phyloP scores from a whole-genome alignment of 305 asterid species.

The Petunia hybrid region DNA sequence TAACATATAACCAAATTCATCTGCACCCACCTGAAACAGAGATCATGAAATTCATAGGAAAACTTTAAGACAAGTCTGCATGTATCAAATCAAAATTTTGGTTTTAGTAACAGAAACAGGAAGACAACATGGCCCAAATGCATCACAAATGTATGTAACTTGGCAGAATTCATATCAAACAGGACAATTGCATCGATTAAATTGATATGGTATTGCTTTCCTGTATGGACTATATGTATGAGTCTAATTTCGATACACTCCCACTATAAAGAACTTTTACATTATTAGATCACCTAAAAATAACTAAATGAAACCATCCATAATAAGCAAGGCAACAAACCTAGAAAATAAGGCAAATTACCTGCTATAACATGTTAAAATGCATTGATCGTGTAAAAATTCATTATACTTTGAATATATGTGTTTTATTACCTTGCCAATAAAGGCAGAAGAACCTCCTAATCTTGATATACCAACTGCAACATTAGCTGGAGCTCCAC shows the following conservation, averaged over 20 bases:
- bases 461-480: slow-evolving; percentile 48
- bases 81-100: no score
- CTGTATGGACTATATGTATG: no score
- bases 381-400: no score
- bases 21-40: slow-evolving; percentile 38
- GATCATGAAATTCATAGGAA: background rate
- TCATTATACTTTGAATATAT: no score
- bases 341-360: no score
- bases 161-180: background rate
- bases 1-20: slow-evolving; percentile 45
- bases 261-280: no score
- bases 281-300: background rate
- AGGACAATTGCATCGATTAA: no score
- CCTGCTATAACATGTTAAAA: background rate
- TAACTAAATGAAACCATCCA: background rate
- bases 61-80: background rate
- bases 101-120: background rate
- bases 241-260: no score
- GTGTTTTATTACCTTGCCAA: slow-evolving; percentile 41
- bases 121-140: no score
- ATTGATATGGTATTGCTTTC: no score
- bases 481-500: slow-evolving; percentile 55
- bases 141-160: slow-evolving; percentile 14
- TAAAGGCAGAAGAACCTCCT: slow-evolving; percentile 49
- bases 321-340: background rate